Conservation (phyloP, 2,329 filamentous ascomycete species). For the Rutstroemia sp. region DNA sequence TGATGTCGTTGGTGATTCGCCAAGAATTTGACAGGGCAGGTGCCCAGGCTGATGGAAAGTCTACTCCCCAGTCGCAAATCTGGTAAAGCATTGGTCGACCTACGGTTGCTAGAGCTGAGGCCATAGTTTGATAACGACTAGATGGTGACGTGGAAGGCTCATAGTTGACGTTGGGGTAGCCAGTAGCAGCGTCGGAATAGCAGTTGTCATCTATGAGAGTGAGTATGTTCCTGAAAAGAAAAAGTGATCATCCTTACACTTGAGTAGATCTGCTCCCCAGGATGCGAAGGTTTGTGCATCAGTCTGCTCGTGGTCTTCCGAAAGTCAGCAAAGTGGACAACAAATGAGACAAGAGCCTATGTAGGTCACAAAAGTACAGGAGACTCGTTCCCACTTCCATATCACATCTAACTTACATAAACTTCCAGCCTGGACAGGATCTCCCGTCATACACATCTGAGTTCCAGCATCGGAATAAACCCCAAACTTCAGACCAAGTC, state of each 20-base stretch:
- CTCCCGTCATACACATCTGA: slow-evolving; percentile 26
- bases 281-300: slow-evolving; percentile 23
- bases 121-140: slow-evolving; percentile 31
- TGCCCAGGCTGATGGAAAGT: slow-evolving; percentile 35
- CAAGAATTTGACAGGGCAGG: slow-evolving; percentile 32
- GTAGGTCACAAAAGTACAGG: too few relatives aligned
- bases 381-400: not conserved
- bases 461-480: slow-evolving; percentile 35
- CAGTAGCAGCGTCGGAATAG: slow-evolving; percentile 30
- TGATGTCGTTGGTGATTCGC: slow-evolving; percentile 37
- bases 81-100: slow-evolving; percentile 31
- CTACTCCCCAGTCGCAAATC: slow-evolving; percentile 37
- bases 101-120: slow-evolving; percentile 24
- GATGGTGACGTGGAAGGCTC: slow-evolving; percentile 29
- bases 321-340: not conserved
- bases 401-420: slow-evolving; percentile 18
- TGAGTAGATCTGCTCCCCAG: slow-evolving; percentile 34
- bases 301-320: slow-evolving; percentile 19
- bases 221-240: not conserved
- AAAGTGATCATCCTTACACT: slow-evolving; percentile 28
- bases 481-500: slow-evolving; percentile 35
- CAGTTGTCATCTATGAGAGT: slow-evolving; percentile 30
- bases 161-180: slow-evolving; percentile 31
- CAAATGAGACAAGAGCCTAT: too few relatives aligned
- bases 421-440: slow-evolving; percentile 21